Base-by-base conservation (phyloP, 371 early-diverging fungal genomes). In the Dichotomocladium elegans region DNA sequence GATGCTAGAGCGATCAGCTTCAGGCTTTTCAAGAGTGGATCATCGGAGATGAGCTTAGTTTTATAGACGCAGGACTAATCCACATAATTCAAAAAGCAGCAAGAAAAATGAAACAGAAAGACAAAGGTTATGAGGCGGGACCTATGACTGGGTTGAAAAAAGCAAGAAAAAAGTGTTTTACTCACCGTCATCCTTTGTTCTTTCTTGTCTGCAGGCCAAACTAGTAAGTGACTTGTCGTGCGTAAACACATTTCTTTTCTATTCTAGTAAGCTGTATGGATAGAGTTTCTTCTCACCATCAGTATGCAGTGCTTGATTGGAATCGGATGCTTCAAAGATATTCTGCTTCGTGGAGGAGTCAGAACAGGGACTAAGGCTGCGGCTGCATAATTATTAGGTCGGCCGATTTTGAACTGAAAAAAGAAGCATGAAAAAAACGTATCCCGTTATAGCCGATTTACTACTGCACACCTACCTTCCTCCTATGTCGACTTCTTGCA, bases 311-410 rank as follows among this genome's bases (percentile, higher is more conserved):
- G 65, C 27, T 64, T 66, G 28, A 93, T 79, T 10, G 62, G 61
- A 8, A n/a, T 91, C 92, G 72, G 92, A 90, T 1, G 89, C 77
- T 22, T 82, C 80, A 71, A 93, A 91, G 12, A 93, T 82, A 46
- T 76, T 79, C 90, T 81, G 33, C 61, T 66, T 5, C 64, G 55
- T 1, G 79, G 77, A 8, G 89, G 75, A 19, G 58, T 61, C 24
- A 85, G 80, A 14, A 88, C 60, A 48, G 58, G 57, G 42, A 47
- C 61, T 4, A 61, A 55, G 3, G 61, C 49, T 7, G 64, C 60
- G 33, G 64, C 57, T 27, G 64, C 56, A 58, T 58, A 72, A 35
- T 63, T 66, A 28, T 63, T 65, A 21, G 76, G 68, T 22, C 70
- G 48, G n/a, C 70, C 70, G 27, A 68, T 67, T 51, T 69, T 71